A percentile compares a stretch with the other conserved stretches of the same genome.
Evolutionary conservation across 1,139 yeast genomes (phyloP).

Genomic region (Spathaspora sp.): DNA sequence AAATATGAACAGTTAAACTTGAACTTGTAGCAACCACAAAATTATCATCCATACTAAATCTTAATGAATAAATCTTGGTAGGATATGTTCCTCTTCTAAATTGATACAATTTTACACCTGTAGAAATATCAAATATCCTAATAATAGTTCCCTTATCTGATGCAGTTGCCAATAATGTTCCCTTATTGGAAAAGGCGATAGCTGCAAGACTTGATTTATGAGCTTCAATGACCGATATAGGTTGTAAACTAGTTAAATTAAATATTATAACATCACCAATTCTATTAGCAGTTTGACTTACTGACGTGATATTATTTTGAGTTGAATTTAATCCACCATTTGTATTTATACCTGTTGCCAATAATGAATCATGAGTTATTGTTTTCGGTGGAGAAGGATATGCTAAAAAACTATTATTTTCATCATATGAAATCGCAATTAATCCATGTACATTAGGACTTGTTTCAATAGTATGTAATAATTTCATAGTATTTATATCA

Average conservation of each 20-base stretch:
- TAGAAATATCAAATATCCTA: slow-evolving; percentile 79
- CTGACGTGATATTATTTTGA: slow-evolving; percentile 45
- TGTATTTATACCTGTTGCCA: slow-evolving; percentile 44
- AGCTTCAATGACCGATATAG: slow-evolving; percentile 87
- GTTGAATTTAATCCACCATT: slow-evolving; percentile 46
- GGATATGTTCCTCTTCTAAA: slow-evolving; percentile 95
- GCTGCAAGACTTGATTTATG: slow-evolving; percentile 87
- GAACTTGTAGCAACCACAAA: slow-evolving; percentile 85
- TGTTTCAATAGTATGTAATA: slow-evolving; percentile 86
- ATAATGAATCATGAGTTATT: slow-evolving; percentile 42
- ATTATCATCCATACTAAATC: slow-evolving; percentile 73
- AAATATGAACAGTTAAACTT: slow-evolving; percentile 90
- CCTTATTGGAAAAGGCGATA: slow-evolving; percentile 74
- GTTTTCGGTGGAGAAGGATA: slow-evolving; percentile 81
- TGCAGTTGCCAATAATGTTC: slow-evolving; percentile 85
- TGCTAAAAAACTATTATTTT: slow-evolving; percentile 68
- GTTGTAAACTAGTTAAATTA: slow-evolving; percentile 75
- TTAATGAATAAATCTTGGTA: slow-evolving; percentile 79
- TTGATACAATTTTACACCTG: slow-evolving; percentile 82
- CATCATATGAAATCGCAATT: slow-evolving; percentile 69
- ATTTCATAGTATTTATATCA: slow-evolving; percentile 83
- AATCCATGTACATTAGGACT: slow-evolving; percentile 64
- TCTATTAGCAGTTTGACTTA: slow-evolving; percentile 46
- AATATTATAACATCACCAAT: slow-evolving; percentile 90
- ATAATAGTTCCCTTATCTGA: slow-evolving; percentile 94